These are phyloP conservation scores for Cyberlindnera xylosilytica DNA, from an alignment of 805 yeast species.

Conservation along the genomic window DNA sequence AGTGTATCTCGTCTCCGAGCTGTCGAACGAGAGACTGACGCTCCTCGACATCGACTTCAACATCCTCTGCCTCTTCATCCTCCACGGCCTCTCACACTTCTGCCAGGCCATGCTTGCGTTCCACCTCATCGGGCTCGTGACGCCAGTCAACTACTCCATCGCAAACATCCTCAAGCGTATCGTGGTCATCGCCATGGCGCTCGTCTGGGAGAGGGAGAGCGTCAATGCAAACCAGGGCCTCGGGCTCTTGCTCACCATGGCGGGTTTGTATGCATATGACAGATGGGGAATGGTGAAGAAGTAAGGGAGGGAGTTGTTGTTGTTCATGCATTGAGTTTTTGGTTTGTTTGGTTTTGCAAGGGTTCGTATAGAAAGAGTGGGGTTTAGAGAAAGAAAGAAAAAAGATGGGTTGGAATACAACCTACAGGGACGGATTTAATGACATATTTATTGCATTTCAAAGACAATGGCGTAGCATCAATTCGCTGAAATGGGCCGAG, in stretches of 20 bases:
- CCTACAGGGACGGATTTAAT: no score
- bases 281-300: conserved; percentile 50
- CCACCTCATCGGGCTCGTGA: conserved; percentile 65
- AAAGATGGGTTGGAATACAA: no score
- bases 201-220: conserved; percentile 55
- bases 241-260: conserved; percentile 54
- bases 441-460: no score
- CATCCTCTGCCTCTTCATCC: conserved; percentile 38
- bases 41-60: conserved; percentile 27
- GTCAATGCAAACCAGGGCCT: conserved; percentile 41
- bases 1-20: conserved; percentile 57
- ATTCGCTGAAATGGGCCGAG: no score
- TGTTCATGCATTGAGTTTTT: no score
- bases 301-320: background rate
- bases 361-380: no score
- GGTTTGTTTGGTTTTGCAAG: no score
- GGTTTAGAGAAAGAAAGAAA: no score
- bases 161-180: conserved; percentile 77
- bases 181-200: conserved; percentile 62
- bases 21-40: conserved; percentile 29
- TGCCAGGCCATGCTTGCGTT: conserved; percentile 72
- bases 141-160: conserved; percentile 77
- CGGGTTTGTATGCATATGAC: conserved; percentile 69
- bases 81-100: conserved; percentile 73
- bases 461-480: no score